A percentile compares a stretch with the other conserved stretches of the same genome.
Conservation (phyloP, 345 rosid genomes). For the Xanthoceras sorbifolium region DNA sequence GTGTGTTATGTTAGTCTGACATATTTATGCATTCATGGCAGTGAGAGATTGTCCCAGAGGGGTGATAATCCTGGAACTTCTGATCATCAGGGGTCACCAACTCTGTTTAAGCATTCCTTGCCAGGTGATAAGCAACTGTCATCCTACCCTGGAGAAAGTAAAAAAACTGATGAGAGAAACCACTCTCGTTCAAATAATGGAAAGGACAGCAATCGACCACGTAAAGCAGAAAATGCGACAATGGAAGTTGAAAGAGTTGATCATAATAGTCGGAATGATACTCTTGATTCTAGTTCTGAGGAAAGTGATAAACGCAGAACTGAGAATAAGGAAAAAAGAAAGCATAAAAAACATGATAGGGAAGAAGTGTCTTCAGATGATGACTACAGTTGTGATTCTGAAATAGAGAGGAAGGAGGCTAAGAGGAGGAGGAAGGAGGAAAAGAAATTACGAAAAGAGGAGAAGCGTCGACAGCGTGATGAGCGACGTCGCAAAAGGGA, state of each 20-base stretch:
- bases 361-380: slow-evolving; percentile 61
- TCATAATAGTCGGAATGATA: slow-evolving; percentile 41
- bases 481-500: slow-evolving; percentile 76
- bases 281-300: slow-evolving; percentile 53
- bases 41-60: slow-evolving; percentile 50
- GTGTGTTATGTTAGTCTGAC: slow-evolving; percentile 5
- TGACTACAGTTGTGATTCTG: slow-evolving; percentile 62
- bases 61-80: slow-evolving; percentile 32
- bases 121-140: slow-evolving; percentile 25
- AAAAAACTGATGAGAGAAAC: slow-evolving; percentile 43
- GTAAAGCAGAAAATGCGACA: slow-evolving; percentile 30
- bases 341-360: slow-evolving; percentile 59
- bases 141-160: slow-evolving; percentile 24
- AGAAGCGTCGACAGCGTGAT: slow-evolving; percentile 72
- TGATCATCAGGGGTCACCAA: slow-evolving; percentile 46
- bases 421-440: slow-evolving; percentile 91
- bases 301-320: slow-evolving; percentile 44
- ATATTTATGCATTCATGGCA: slow-evolving; percentile 38
- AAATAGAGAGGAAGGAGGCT: slow-evolving; percentile 75
- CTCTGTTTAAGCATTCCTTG: slow-evolving; percentile 30
- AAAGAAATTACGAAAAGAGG: slow-evolving; percentile 81
- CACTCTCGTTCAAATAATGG: slow-evolving; percentile 26
- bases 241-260: slow-evolving; percentile 43
- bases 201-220: slow-evolving; percentile 35
- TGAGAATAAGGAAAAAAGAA: slow-evolving; percentile 58